Evolutionary conservation across 2,329 filamentous ascomycete species (phyloP), one percentile per base, ranked within the genome.

Genomic region (Dothideomycetidae sp.): DNA sequence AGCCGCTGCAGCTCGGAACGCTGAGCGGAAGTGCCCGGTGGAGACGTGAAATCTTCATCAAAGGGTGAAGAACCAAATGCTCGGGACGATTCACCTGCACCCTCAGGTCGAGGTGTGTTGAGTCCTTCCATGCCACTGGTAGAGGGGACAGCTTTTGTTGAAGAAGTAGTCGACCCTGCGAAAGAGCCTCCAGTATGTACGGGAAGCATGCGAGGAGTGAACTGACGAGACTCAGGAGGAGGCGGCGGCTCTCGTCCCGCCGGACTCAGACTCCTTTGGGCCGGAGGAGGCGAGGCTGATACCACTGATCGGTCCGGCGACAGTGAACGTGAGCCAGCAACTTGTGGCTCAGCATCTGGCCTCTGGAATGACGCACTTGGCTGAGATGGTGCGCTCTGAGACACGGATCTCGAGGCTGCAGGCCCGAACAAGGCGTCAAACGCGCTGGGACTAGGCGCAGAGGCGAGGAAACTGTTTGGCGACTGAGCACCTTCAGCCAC

Each of bases 201-300:
- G 4, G 82, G 81, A 33, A 88, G 62, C 54, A 81, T 79, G 51
- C 72, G 77, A 4, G 84, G 81, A 41, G 71, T 84, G 44, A 88
- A 75, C 54, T 92, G 84, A 42, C 77, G 70, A 14, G 80, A 81
- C 54, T 80, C 76, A 10, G 80, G 71, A 14, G 78, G 76, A 18
- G 79, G 77, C 26, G 78, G 66, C 26, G 77, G 73, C 26, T 38
- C 36, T 7, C 11, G 29, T n/a, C 36, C 15, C 5, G 36, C 30
- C 5, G 36, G 36, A 19, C 36, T 38, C 29, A 13, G 66, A 64
- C 30, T 81, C 75, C 36, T 11, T 5, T 17, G 13, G 12, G 33
- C 19, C 7, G 67, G 57, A 59, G 78, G 60, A 54, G 81, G 70
- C 57, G 68, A 81, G 39, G 63, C 72, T 54, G 64, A 79, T 56